These are phyloP conservation scores for Vachellia pachyceras DNA, from an alignment of 306 rosid genomes.

Conservation along the genomic window DNA sequence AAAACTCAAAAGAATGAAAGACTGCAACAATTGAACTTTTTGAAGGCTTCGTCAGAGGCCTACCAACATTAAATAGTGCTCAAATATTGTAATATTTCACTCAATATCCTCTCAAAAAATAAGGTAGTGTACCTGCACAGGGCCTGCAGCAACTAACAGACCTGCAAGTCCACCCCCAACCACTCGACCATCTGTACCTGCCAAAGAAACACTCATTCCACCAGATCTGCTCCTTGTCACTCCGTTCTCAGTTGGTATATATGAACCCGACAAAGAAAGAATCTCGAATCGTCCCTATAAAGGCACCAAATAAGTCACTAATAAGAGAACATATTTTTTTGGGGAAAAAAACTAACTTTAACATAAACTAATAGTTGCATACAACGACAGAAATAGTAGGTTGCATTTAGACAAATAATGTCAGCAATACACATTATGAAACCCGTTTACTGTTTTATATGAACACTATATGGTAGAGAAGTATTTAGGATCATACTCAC, in stretches of 20 bases:
- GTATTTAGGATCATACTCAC: constrained; percentile 41
- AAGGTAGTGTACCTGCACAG: constrained; percentile 74
- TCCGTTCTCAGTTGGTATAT: constrained; percentile 78
- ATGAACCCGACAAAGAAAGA: constrained; percentile 88
- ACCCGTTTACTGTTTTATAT: not conserved
- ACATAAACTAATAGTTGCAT: not conserved
- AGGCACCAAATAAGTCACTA: constrained; percentile 24
- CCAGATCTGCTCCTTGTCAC: constrained; percentile 83
- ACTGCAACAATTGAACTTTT: too few species aligned
- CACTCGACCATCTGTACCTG: constrained; percentile 91
- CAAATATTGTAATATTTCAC: too few species aligned
- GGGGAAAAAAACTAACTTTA: too few species aligned
- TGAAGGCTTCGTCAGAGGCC: too few species aligned
- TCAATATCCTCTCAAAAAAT: constrained; percentile 13
- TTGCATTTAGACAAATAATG: not conserved
- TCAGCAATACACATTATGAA: not conserved
- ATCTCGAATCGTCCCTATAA: constrained; percentile 88
- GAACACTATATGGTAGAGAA: constrained; percentile 23
- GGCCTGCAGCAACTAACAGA: constrained; percentile 84
- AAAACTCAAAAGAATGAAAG: too few species aligned
- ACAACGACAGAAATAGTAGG: constrained; percentile 11
- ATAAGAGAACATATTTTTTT: too few species aligned
- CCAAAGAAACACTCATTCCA: constrained; percentile 92
- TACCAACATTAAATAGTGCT: constrained; percentile 26
- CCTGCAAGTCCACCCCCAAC: constrained; percentile 95